Evolutionary conservation across 352 stramenopile species (phyloP), one percentile per base, ranked within the genome.

Genomic region (Globisporangium takayamanum): DNA sequence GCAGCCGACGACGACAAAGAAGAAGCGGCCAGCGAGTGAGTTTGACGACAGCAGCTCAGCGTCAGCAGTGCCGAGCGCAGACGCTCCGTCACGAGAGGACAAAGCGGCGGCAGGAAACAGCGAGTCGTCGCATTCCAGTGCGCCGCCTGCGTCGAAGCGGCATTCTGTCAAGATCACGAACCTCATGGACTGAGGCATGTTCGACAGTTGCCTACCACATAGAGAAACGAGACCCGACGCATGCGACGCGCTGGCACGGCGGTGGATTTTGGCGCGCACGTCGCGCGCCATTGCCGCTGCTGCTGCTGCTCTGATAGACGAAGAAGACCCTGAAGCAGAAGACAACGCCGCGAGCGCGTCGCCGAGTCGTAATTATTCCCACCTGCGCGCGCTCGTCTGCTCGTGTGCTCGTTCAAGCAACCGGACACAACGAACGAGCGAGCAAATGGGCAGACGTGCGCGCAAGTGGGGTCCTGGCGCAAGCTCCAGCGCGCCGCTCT

Each of bases 21-120:
- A 84, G 73, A 90, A 88, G 67, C 76, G 80, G 12, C 70, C 72
- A 22, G 72, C 86, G 15, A 75, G 66, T 36, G 65, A 75, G 10
- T 16, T 78, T 15, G 44, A 30, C 41, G 41, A 49, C 18, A 26
- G 20, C 44, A 20, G 14, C 44, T 18, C 33, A 14, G 44, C 25
- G 41, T 14, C 41, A 14, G 44, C 33, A 26, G 44, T 28, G 41
- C 41, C 41, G 14, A 47, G 33, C 7, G 33, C 33, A 39, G 33
- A 39, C 33, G 4, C 33, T 3, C 33, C 1, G 33, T 39, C 33
- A 8, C 33, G 7, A 39, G 41, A 47, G 1, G 41, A 20, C 41
- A 47, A n/a, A 6, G 18, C 14, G 41, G 14, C 41, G 41, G 15
- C 12, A 8, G 18, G 15, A 18, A 14, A 22, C 11, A 47, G 33